A percentile compares a stretch with the other conserved stretches of the same genome.
These are phyloP conservation scores for Solanum piurae DNA, from an alignment of 257 asterid genomes.

Conservation along the genomic window DNA sequence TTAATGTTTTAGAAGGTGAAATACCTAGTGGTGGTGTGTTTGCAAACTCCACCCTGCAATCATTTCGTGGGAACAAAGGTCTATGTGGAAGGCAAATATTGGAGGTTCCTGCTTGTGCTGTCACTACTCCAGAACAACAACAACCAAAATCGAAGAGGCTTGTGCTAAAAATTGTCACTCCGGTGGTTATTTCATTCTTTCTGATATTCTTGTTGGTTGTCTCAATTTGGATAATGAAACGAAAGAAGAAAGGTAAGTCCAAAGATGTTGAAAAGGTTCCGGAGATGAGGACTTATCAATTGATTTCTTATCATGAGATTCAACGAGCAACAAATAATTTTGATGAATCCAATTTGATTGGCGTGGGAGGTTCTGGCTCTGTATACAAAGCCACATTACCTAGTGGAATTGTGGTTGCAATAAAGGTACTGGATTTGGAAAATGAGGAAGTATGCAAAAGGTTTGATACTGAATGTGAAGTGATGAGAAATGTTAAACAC, in stretches of 20 bases:
- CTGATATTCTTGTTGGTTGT: not conserved
- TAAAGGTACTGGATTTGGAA: constrained; percentile 19
- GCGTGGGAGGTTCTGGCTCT: constrained; percentile 27
- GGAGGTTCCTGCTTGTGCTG: constrained; percentile 1
- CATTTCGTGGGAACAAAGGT: constrained; percentile 12
- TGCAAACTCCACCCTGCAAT: constrained; percentile 18
- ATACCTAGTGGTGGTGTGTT: constrained; percentile 19
- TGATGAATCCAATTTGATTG: constrained; percentile 16
- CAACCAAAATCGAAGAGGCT: not conserved
- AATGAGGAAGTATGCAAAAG: constrained; percentile 11
- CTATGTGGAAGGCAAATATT: constrained; percentile 13
- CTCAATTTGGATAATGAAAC: constrained; percentile 5
- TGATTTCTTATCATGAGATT: constrained; percentile 15
- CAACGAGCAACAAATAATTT: constrained; percentile 18
- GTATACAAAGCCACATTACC: constrained; percentile 18
- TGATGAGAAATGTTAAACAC: constrained; percentile 16
- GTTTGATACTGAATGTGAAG: constrained; percentile 23
- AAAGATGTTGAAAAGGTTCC: constrained; percentile 1
- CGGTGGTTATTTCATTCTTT: constrained; percentile 1
- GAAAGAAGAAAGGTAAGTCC: not conserved
- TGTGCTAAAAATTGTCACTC: not conserved
- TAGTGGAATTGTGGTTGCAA: constrained; percentile 11
- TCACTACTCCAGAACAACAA: not conserved
- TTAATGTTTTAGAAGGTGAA: not conserved
- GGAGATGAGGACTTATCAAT: not conserved